These are phyloP conservation scores for Paracamarosporium sp. DNA, from an alignment of 2,329 filamentous ascomycete genomes.

Conservation along the genomic window DNA sequence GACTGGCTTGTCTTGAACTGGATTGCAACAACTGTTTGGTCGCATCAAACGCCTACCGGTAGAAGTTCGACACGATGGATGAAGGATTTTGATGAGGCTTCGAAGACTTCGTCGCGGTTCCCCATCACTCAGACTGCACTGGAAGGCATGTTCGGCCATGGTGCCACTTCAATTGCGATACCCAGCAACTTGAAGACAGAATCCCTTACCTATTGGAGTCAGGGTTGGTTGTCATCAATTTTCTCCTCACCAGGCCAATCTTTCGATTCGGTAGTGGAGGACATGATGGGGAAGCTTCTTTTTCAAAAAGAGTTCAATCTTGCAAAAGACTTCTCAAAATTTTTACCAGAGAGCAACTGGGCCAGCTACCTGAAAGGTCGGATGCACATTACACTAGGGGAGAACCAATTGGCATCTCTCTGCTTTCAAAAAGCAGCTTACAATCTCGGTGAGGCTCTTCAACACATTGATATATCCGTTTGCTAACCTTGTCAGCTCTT, in stretches of 20 bases:
- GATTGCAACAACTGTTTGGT: conserved; percentile 43
- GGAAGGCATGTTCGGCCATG: conserved; percentile 41
- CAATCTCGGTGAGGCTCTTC: conserved; percentile 72
- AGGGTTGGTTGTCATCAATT: conserved; percentile 51
- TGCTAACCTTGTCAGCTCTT: conserved; percentile 35
- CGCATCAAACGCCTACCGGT: conserved; percentile 36
- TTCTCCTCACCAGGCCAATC: conserved; percentile 36
- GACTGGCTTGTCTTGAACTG: conserved; percentile 45
- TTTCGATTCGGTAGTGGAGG: conserved; percentile 47
- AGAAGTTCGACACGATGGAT: conserved; percentile 33
- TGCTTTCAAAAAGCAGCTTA: conserved; percentile 85
- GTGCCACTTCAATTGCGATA: conserved; percentile 39
- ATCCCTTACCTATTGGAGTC: conserved; percentile 54
- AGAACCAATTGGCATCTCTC: conserved; percentile 74
- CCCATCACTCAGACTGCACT: conserved; percentile 45
- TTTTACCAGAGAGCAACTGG: conserved; percentile 66
- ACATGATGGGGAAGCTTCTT: conserved; percentile 54
- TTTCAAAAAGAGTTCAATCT: conserved; percentile 54
- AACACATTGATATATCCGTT: background rate
- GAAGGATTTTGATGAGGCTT: conserved; percentile 29
- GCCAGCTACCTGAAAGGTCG: conserved; percentile 83
- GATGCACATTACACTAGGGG: conserved; percentile 74
- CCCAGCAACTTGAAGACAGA: conserved; percentile 33
- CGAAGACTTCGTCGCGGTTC: conserved; percentile 32
- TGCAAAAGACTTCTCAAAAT: conserved; percentile 70